Percentiles rank a stretch among this genome's conserved stretches.
These are phyloP conservation scores for Penicillium sp. DNA, from an alignment of 2,329 filamentous ascomycete genomes.

Conservation along the genomic window DNA sequence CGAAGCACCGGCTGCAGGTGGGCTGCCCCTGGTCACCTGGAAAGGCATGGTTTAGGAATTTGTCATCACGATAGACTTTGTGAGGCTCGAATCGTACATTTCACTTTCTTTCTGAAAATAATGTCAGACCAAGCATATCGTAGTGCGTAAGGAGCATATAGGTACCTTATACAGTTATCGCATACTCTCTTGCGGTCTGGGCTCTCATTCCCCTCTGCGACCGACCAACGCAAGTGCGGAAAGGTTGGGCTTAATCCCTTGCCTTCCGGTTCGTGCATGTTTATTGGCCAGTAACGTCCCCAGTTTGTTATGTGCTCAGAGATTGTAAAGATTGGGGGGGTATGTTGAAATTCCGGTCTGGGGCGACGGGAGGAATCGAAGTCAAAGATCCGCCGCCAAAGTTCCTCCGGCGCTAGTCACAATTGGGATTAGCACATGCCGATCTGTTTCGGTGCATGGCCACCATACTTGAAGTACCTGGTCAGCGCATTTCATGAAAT, in stretches of 20 bases:
- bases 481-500: background rate
- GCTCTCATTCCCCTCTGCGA: background rate
- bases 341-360: background rate
- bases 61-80: background rate
- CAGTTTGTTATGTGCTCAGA: too few species aligned
- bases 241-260: too few species aligned
- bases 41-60: background rate
- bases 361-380: background rate
- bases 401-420: background rate
- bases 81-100: background rate
- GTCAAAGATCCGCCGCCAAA: background rate
- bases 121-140: background rate
- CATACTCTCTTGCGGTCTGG: conserved; percentile 7
- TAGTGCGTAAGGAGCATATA: background rate
- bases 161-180: conserved; percentile 17
- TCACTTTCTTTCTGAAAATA: background rate
- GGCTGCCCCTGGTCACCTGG: conserved; percentile 33
- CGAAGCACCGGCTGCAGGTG: conserved; percentile 36
- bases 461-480: background rate
- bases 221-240: background rate
- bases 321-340: background rate
- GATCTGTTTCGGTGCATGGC: background rate
- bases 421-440: background rate
- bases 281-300: background rate
- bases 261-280: background rate